These are phyloP conservation scores for Niebla homalea DNA, from an alignment of 495 filamentous ascomycete species.

Conservation along the genomic window DNA sequence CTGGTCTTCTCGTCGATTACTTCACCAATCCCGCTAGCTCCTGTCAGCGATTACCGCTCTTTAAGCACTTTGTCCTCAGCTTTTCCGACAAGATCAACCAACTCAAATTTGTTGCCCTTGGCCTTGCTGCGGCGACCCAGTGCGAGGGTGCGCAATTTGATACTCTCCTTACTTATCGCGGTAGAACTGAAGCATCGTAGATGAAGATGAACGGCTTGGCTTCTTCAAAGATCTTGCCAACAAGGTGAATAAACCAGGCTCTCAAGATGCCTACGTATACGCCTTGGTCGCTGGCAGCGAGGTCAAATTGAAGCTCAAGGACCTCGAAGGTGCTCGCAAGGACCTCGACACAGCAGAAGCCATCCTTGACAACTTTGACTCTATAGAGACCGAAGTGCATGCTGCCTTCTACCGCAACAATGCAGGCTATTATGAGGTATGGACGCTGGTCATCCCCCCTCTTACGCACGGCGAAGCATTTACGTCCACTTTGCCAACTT, in stretches of 20 bases:
- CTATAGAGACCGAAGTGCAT: slow-evolving; percentile 91
- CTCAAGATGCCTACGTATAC: slow-evolving; percentile 93
- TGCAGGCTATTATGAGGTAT: slow-evolving; percentile 75
- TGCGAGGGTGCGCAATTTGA: slow-evolving; percentile 52
- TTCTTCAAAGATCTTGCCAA: slow-evolving; percentile 75
- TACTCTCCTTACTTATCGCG: neutral
- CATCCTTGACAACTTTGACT: slow-evolving; percentile 83
- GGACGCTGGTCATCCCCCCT: no score
- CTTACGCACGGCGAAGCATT: no score
- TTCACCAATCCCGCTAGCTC: slow-evolving; percentile 72
- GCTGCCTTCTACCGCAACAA: slow-evolving; percentile 94
- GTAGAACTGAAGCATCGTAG: slow-evolving; percentile 28
- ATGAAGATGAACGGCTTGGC: slow-evolving; percentile 71
- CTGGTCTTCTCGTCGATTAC: slow-evolving; percentile 74
- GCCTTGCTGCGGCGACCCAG: slow-evolving; percentile 72
- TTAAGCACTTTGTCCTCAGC: slow-evolving; percentile 86
- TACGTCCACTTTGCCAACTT: slow-evolving; percentile 15
- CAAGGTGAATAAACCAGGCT: slow-evolving; percentile 82
- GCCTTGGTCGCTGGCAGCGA: slow-evolving; percentile 82
- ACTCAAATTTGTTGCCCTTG: slow-evolving; percentile 85
- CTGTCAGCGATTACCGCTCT: slow-evolving; percentile 73
- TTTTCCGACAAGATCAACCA: slow-evolving; percentile 99
- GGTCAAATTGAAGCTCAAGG: slow-evolving; percentile 64
- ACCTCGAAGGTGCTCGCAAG: slow-evolving; percentile 64
- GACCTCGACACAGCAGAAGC: slow-evolving; percentile 78